Evolutionary conservation across 768 basidiomycete species (phyloP).

Genomic region (Hydnomerulius pinastri): DNA sequence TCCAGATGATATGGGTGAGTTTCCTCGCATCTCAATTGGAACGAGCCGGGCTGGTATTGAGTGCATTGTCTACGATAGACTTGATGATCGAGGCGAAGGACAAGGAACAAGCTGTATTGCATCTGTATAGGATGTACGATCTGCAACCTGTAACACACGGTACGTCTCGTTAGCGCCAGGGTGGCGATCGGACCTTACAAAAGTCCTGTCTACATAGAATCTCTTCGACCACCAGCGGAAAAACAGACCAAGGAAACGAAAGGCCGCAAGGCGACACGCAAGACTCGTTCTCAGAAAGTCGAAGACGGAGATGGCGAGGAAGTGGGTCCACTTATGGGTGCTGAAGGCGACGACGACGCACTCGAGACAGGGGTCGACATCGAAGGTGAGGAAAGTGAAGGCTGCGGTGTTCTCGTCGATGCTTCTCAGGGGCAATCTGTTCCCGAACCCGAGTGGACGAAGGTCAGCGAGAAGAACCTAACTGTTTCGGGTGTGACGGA

Average conservation of each 20-base stretch:
- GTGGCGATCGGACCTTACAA: neutral
- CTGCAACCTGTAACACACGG: constrained; percentile 65
- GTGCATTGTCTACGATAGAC: constrained; percentile 42
- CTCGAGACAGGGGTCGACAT: constrained; percentile 5
- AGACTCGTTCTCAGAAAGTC: constrained; percentile 28
- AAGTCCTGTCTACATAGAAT: constrained; percentile 15
- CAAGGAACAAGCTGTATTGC: constrained; percentile 91
- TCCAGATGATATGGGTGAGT: constrained; percentile 66
- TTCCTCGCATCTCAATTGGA: neutral
- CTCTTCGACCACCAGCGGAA: constrained; percentile 45
- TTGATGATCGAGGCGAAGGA: constrained; percentile 95
- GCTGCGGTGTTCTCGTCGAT: neutral
- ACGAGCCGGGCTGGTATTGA: constrained; percentile 7
- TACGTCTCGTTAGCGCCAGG: constrained; percentile 23
- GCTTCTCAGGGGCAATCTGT: too few relatives aligned
- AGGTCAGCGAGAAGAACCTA: too few relatives aligned
- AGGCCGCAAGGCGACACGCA: constrained; percentile 41
- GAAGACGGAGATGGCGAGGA: constrained; percentile 36
- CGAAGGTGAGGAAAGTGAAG: neutral
- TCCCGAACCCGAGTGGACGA: too few relatives aligned
- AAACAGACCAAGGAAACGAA: constrained; percentile 44
- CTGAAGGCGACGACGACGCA: neutral
- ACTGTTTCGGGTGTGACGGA: too few relatives aligned
- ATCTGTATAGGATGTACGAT: constrained; percentile 77
- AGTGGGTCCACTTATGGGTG: neutral